Conservation (phyloP, 2,329 filamentous ascomycete genomes). For the Coniosporium tulheliwenetii region DNA sequence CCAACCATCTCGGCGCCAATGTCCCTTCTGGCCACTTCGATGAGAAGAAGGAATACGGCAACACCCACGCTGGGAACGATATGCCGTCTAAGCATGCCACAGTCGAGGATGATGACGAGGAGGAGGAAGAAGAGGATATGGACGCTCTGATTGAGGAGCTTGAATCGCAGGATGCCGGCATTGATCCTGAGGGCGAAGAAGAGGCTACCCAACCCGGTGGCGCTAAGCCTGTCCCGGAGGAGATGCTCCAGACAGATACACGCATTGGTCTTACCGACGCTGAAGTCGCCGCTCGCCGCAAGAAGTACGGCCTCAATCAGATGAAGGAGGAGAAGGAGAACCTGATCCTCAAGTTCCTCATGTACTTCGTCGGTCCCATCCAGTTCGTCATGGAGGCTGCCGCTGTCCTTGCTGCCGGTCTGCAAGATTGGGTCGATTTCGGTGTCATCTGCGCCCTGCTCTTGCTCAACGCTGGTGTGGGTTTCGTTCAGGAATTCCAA, state of each 20-base stretch:
- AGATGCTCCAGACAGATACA: conserved; percentile 63
- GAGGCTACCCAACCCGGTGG: conserved; percentile 37
- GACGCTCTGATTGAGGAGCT: conserved; percentile 78
- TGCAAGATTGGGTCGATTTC: conserved; percentile 84
- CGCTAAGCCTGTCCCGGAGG: conserved; percentile 52
- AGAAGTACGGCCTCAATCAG: conserved; percentile 70
- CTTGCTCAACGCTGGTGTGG: conserved; percentile 69
- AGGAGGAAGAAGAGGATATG: conserved; percentile 55
- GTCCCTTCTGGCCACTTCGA: conserved; percentile 9
- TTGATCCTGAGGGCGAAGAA: conserved; percentile 43
- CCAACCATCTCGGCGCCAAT: conserved; percentile 10
- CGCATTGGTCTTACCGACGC: conserved; percentile 54
- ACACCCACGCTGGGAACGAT: neutral
- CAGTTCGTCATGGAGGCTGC: conserved; percentile 90
- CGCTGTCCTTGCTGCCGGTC: conserved; percentile 65
- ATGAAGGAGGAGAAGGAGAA: conserved; percentile 90
- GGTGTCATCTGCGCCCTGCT: conserved; percentile 78
- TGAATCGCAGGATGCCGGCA: conserved; percentile 63
- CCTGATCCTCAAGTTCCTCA: conserved; percentile 62
- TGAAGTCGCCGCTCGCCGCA: conserved; percentile 48
- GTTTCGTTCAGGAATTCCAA: conserved; percentile 82
- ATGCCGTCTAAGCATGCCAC: neutral
- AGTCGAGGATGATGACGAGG: conserved; percentile 47
- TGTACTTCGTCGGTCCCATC: conserved; percentile 77
- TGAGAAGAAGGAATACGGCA: neutral